Evolutionary conservation across 2,329 filamentous ascomycete species (phyloP), one percentile per base, ranked within the genome.

Genomic region (Beauveria scarabaeidicola): DNA sequence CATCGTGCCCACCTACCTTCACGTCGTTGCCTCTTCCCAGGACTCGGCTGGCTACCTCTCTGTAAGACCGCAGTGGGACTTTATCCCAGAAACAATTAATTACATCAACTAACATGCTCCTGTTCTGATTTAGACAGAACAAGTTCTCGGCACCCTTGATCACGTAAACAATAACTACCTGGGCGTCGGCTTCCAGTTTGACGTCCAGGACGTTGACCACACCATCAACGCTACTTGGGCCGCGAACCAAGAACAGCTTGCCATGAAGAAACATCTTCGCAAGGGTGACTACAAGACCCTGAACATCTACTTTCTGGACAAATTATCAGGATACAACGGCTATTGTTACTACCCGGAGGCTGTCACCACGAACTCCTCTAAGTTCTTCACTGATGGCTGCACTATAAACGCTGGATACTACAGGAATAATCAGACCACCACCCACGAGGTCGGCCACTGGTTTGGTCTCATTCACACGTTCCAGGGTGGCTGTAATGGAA

Each of bases 191-290:
- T 60, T 60, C 36, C 44, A 56, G 44, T 82, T 81, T 68, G 72
- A 70, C 27, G 72, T 79, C 44, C 69, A 73, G 21, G 71, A 70
- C 57, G 77, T 69, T 21, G 74, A 74, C 59, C 75, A 72, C 63
- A 79, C 78, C 40, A 68, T 80, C 65, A 81, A 82, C 71, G 43
- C 68, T 21, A 68, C 69, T 65, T 82, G 78, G 77, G 76, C 77
- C 32, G 63, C 61, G 15, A 77, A 76, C 25, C 68, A 69, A 2
- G 62, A 65, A n/a, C 74, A 78, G 61, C 56, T 70, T 55, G 68
- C 64, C 2, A 80, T 80, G 77, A 80, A 79, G 73, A 66, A 61
- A 43, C 65, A 71, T 27, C 76, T 80, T 10, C 76, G 75, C 61
- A 71, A 75, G 68, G 78, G 78, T 51, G 70, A 70, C 60, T 79